phyloP scores from a whole-genome alignment of 345 rosid species.

The Citropsis articulata region DNA sequence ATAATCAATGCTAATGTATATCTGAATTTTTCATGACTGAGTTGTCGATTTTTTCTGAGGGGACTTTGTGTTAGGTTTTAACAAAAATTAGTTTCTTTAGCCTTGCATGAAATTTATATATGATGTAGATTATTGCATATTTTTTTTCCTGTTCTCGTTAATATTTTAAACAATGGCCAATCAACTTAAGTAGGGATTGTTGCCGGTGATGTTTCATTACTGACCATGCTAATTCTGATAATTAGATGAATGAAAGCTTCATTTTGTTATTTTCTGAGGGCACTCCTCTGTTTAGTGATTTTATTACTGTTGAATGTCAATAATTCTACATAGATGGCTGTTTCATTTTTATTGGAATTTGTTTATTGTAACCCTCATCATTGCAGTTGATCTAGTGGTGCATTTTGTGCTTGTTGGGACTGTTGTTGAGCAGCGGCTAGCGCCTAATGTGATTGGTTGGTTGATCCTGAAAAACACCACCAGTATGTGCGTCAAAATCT shows the following conservation, averaged over 20 bases:
- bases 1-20: no score
- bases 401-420: neutral
- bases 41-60: neutral
- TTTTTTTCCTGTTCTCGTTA: neutral
- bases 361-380: neutral
- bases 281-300: neutral
- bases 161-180: no score
- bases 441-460: neutral
- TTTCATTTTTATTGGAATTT: no score
- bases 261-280: neutral
- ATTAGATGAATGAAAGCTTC: neutral
- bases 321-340: neutral
- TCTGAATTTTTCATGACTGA: no score
- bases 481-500: no score
- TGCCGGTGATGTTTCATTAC: neutral
- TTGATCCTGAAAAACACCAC: no score
- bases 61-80: neutral
- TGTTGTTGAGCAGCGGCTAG: neutral
- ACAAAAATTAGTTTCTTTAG: neutral
- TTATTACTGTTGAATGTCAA: neutral
- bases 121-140: no score
- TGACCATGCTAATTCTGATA: constrained; percentile 19
- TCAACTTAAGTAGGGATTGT: neutral
- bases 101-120: no score
- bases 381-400: neutral